Percentiles rank a stretch among this genome's conserved stretches.
Conservation (phyloP, 257 asterid species). For the Paulownia fortunei region DNA sequence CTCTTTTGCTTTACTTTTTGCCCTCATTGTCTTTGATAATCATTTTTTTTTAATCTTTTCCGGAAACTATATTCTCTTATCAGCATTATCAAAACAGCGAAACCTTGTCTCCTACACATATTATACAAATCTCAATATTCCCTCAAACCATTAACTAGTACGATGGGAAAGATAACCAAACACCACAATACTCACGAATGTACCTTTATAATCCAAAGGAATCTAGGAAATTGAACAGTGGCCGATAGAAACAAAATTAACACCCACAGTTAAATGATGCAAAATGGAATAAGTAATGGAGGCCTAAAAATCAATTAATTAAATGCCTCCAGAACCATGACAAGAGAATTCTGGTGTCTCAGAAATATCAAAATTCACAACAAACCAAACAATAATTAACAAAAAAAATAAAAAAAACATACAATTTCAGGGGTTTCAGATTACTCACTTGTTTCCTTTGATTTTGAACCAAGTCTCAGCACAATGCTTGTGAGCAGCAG, state of each 20-base stretch:
- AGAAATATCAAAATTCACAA: conserved; percentile 17
- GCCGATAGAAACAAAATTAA: neutral
- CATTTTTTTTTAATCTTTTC: conserved; percentile 42
- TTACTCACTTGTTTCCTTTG: conserved; percentile 88
- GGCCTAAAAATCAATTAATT: too few species aligned
- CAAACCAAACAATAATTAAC: neutral
- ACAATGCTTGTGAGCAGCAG: conserved; percentile 87
- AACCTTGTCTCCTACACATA: too few species aligned
- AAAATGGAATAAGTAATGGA: too few species aligned
- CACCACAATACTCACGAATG: too few species aligned
- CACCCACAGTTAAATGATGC: neutral
- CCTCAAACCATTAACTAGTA: too few species aligned
- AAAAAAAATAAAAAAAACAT: neutral
- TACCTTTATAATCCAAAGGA: conserved; percentile 12
- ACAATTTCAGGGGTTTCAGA: neutral
- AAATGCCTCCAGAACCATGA: too few species aligned
- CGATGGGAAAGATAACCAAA: too few species aligned
- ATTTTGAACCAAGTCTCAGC: conserved; percentile 96
- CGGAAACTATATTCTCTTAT: conserved; percentile 42
- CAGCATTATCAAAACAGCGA: conserved; percentile 41
- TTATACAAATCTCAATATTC: too few species aligned
- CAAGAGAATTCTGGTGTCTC: too few species aligned
- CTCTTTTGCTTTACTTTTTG: conserved; percentile 47
- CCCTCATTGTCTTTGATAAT: conserved; percentile 35
- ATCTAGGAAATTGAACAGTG: neutral